These are phyloP conservation scores for Cutaneotrichosporon sp. DNA, from an alignment of 1,284 basidiomycete species.

Conservation along the genomic window DNA sequence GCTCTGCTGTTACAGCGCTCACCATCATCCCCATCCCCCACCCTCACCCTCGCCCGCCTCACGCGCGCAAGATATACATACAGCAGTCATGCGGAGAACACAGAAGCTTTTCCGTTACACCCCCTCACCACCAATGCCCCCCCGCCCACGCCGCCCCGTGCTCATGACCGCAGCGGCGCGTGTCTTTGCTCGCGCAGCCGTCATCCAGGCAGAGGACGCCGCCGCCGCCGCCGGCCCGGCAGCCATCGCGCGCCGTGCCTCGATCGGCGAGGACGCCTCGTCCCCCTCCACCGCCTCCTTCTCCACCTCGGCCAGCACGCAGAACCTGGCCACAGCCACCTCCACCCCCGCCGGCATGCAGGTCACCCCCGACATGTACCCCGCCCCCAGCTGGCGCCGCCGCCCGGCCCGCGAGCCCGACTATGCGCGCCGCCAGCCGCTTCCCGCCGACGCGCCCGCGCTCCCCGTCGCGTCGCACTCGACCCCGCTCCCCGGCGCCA, in stretches of 20 bases:
- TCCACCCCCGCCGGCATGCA: neutral
- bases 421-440: conserved; percentile 2
- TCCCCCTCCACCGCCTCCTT: neutral
- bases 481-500: neutral
- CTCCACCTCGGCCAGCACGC: neutral
- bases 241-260: conserved; percentile 2
- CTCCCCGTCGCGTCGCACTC: conserved; percentile 1
- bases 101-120: neutral
- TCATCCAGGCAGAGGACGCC: conserved; percentile 49
- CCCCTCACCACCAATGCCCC: neutral
- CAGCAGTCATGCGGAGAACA: neutral
- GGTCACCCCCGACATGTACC: conserved; percentile 8
- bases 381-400: neutral
- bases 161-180: conserved; percentile 33
- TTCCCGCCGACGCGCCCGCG: neutral
- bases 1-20: neutral
- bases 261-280: neutral
- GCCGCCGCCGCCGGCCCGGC: conserved; percentile 15
- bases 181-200: conserved; percentile 44
- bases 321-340: neutral
- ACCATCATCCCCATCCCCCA: too few species aligned
- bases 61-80: neutral
- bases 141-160: conserved; percentile 2
- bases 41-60: too few species aligned
- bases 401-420: conserved; percentile 5